Evolutionary conservation across 2,329 filamentous ascomycete species (phyloP).

Genomic region (Colletotrichum sp.): DNA sequence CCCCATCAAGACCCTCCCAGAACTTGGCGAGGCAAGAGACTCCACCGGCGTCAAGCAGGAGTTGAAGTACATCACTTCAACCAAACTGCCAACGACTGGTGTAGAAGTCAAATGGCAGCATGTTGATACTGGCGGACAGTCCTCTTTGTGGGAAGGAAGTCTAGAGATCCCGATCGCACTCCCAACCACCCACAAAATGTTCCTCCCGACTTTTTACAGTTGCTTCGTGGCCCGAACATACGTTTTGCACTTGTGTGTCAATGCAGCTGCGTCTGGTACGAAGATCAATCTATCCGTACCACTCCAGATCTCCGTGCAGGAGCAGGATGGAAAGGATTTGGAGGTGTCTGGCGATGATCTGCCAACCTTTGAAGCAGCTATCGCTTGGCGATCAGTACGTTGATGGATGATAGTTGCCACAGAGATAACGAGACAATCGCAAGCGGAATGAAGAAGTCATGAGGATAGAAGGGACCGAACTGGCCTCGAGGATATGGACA

Average conservation of each 20-base stretch:
- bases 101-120: conserved; percentile 47
- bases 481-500: not conserved
- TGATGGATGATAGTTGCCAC: not conserved
- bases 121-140: conserved; percentile 34
- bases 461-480: not conserved
- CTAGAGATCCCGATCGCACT: conserved; percentile 54
- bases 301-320: conserved; percentile 53
- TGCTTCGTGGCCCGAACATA: conserved; percentile 63
- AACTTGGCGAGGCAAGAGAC: conserved; percentile 54
- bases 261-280: conserved; percentile 37
- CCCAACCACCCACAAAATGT: conserved; percentile 51
- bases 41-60: conserved; percentile 25
- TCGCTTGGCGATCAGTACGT: not conserved
- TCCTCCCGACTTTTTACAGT: conserved; percentile 63
- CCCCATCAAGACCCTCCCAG: conserved; percentile 52
- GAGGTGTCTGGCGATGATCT: not conserved
- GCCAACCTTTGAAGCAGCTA: conserved; percentile 5
- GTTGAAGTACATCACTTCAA: conserved; percentile 52
- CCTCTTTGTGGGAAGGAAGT: conserved; percentile 10
- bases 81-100: conserved; percentile 40
- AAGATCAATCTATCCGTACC: conserved; percentile 54
- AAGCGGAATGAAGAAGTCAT: not conserved
- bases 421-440: not conserved
- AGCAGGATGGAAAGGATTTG: conserved; percentile 32
- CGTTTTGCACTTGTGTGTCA: conserved; percentile 51